Base-by-base conservation (phyloP, 1,284 basidiomycete species). In the Microbotryum intermedium region DNA sequence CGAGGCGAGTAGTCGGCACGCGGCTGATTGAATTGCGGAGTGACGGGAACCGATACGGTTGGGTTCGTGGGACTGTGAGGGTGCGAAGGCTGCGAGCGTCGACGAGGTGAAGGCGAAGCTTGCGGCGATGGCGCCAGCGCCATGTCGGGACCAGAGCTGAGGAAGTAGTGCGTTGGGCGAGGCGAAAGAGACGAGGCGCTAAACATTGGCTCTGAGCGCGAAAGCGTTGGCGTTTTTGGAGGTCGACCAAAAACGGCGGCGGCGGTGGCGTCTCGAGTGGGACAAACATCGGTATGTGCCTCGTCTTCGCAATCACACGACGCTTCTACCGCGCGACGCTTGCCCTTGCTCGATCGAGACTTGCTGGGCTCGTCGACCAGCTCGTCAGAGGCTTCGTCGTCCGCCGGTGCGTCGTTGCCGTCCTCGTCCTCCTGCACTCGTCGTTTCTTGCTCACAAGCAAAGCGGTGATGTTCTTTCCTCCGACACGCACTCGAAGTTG, bases 1-100 rank as follows among this genome's bases (percentile, higher is more conserved):
- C 61, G 57, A 6, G 66, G 66, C 28, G 63, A 59, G 44, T 67
- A 67, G 52, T 67, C 62, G n/a, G 63, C 57, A 16, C 49, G 54
- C 4, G 48, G 55, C 16, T 59, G 50, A 16, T 57, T 56, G n/a
- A 65, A 55, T 0, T 57, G 48, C 16, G 66, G 66, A 6, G 66
- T 65, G 28, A 55, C 51, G 6, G 64, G 66, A 16, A 66, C 43
- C 30, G 34, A 54, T n/a, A 43, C 39, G 26, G 44, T 52, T 8
- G 55, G 23, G 29, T 30, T 23, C n/a, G 48, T 16, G 47, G 49
- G 34, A 9, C 26, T 49, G 45, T 48, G 48, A 39, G 39, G 21
- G 30, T 18, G n/a, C 51, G 42, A 26, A 56, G 48, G 49, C 58
- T 39, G 20, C 50, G 16, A 2, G 56, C 51, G 55, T 39, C 34